Percentiles rank a stretch among this genome's conserved stretches.
Conservation (phyloP, 2,329 filamentous ascomycete genomes). For the Fusarium protoensiforme region DNA sequence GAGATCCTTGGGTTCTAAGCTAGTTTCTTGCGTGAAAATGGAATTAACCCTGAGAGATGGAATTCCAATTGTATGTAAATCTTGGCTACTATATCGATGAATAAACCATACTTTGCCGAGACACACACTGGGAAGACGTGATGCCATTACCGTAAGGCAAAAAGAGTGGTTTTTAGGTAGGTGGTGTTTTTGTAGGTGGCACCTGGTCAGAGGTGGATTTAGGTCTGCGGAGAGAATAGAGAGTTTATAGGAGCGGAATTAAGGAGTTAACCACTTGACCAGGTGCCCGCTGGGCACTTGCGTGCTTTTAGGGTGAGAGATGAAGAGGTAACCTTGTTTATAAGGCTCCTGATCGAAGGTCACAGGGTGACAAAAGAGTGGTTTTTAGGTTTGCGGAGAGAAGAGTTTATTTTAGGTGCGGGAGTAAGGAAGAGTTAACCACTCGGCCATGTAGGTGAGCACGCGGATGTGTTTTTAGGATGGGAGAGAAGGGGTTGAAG, state of each 20-base stretch:
- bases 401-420: neutral
- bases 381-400: neutral
- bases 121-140: neutral
- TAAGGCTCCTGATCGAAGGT: neutral
- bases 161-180: neutral
- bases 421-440: neutral
- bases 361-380: neutral
- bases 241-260: neutral
- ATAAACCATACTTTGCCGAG: neutral
- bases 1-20: conserved; percentile 21
- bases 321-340: neutral
- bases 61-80: neutral
- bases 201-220: neutral
- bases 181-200: neutral
- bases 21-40: neutral
- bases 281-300: neutral
- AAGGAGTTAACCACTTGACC: neutral
- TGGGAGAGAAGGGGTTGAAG: neutral
- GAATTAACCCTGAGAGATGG: neutral
- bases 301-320: neutral
- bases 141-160: neutral
- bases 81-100: neutral
- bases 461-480: neutral
- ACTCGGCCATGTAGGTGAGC: neutral
- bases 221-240: neutral